Conservation (phyloP, 1,284 basidiomycete species). For the Leccinum variabile region DNA sequence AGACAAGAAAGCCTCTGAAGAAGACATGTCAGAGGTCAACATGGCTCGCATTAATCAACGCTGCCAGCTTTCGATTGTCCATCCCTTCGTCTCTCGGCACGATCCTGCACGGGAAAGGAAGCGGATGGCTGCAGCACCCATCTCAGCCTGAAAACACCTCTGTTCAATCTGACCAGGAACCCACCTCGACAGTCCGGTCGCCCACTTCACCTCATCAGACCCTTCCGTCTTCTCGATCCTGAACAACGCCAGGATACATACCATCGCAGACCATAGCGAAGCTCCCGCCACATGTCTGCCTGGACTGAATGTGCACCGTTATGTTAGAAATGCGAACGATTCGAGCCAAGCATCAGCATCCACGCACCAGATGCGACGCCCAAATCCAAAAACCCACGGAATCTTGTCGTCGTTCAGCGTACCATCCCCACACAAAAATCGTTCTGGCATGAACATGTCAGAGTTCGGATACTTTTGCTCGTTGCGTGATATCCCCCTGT, state of each 20-base stretch:
- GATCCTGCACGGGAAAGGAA: too few relatives aligned
- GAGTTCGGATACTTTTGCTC: constrained; percentile 22
- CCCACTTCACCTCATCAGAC: too few relatives aligned
- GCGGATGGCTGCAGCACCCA: too few relatives aligned
- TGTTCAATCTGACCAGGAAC: too few relatives aligned
- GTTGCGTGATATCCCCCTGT: constrained; percentile 28
- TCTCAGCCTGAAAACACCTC: too few relatives aligned
- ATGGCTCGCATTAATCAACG: too few relatives aligned
- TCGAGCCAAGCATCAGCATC: not conserved
- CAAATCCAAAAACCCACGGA: constrained; percentile 26
- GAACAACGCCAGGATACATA: constrained; percentile 19
- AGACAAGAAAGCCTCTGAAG: too few relatives aligned
- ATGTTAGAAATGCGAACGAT: not conserved
- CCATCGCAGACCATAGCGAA: constrained; percentile 30
- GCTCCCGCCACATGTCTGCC: constrained; percentile 29
- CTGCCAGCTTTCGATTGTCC: too few relatives aligned
- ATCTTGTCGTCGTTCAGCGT: constrained; percentile 20
- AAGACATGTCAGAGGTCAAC: too few relatives aligned
- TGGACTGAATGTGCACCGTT: constrained; percentile 8
- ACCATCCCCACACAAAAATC: constrained; percentile 24
- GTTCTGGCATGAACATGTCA: constrained; percentile 23
- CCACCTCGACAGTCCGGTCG: too few relatives aligned
- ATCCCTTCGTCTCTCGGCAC: too few relatives aligned
- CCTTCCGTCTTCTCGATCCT: not conserved
- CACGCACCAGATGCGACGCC: constrained; percentile 25